Conservation (phyloP, 179 eudicot species). For the Beta macrorhiza region DNA sequence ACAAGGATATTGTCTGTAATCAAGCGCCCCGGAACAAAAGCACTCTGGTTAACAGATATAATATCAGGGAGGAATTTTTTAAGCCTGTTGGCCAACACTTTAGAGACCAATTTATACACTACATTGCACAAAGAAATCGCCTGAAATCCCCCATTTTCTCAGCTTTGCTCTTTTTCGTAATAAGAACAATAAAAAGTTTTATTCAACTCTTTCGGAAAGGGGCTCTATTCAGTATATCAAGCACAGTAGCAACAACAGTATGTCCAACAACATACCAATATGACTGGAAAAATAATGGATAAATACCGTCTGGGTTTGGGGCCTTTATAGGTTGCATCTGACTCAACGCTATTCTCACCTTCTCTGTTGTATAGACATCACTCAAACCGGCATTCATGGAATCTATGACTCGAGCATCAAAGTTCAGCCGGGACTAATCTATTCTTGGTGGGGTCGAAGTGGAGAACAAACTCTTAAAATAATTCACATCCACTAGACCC, state of each 20-base stretch:
- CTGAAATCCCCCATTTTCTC: background rate
- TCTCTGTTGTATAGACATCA: no score
- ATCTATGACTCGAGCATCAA: no score
- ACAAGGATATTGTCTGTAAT: background rate
- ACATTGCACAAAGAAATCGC: conserved; percentile 1
- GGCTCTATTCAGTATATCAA: background rate
- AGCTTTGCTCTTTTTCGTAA: background rate
- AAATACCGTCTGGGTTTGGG: background rate
- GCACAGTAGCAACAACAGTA: background rate
- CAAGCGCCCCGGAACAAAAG: background rate
- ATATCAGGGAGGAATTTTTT: background rate
- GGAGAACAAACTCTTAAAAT: no score
- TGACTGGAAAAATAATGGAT: background rate
- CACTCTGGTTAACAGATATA: background rate
- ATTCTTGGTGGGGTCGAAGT: no score
- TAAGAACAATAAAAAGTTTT: background rate
- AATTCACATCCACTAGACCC: no score
- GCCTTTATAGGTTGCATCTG: background rate
- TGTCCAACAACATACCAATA: background rate
- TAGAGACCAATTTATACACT: background rate
- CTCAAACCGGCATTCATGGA: no score
- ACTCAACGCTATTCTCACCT: background rate
- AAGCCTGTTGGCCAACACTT: background rate
- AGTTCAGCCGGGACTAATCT: no score
- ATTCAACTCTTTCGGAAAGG: background rate